phyloP scores from a whole-genome alignment of 1,284 basidiomycete genomes.

The Phlebopus sp. region DNA sequence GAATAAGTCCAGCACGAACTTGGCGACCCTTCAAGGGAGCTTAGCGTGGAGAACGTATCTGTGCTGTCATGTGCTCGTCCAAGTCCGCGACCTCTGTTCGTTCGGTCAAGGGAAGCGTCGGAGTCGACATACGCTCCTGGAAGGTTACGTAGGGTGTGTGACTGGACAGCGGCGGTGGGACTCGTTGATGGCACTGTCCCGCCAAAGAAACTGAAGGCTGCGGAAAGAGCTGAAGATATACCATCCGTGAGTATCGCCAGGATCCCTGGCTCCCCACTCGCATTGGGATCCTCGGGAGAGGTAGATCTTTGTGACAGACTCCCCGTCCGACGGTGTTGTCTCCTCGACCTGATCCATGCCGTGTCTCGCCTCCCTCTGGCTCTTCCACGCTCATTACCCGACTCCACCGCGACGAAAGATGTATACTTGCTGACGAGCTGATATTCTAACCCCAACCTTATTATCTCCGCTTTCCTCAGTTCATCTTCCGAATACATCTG shows the following conservation, averaged over 20 bases:
- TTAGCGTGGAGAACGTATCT: constrained; percentile 45
- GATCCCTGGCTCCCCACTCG: constrained; percentile 11
- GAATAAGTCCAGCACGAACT: constrained; percentile 36
- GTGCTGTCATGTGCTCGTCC: constrained; percentile 29
- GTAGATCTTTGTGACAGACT: background rate
- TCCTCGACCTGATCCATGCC: constrained; percentile 19
- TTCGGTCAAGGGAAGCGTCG: constrained; percentile 6
- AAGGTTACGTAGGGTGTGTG: constrained; percentile 6
- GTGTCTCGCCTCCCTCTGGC: background rate
- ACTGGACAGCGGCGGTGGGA: background rate
- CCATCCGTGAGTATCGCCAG: constrained; percentile 18
- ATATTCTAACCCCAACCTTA: constrained; percentile 49
- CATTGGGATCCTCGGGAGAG: background rate
- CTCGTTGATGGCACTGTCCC: constrained; percentile 1
- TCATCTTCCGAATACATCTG: constrained; percentile 29
- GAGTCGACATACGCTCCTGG: constrained; percentile 14
- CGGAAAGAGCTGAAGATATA: constrained; percentile 15
- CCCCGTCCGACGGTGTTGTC: background rate
- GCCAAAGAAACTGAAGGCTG: constrained; percentile 15
- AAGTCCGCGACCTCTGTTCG: background rate
- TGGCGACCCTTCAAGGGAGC: constrained; percentile 39
- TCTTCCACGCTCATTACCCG: constrained; percentile 16
- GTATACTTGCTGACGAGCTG: constrained; percentile 51
- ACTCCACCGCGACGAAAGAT: constrained; percentile 54
- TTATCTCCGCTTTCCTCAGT: constrained; percentile 42